Base-by-base conservation (phyloP, 2,329 filamentous ascomycete species). In the Davidsoniella virescens region DNA sequence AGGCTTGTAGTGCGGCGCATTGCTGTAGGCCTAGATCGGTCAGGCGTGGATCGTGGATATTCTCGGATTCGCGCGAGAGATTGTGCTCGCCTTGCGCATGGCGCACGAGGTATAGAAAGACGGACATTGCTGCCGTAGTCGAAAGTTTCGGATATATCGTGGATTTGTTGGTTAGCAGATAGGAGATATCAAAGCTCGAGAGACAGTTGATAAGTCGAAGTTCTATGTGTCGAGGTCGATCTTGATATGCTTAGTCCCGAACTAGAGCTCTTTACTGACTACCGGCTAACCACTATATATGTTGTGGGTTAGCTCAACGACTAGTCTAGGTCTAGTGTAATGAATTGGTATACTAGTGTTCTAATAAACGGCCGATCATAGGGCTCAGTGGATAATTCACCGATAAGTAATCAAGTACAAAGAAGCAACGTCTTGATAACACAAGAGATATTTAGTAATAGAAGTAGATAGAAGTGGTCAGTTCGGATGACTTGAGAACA, bases 51-150 rank as follows among this genome's bases (percentile, higher is more conserved):
- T 95, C 88, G n/a, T 63, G 79, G 39, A 94, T 68, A 54, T 67
- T 60, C 61, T 88, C 82, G 65, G 88, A 86, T 55, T 73, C 80
- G 23, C 68, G 59, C 55, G 60, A 70, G 60, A 92, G 74, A 64
- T 94, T 94, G 72, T 94, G 88, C 61, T 76, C 78, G 65, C 86
- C 87, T 66, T 86, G 71, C 10, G 80, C 82, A 63, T 87, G 82
- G 64, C 83, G 81, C 58, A 87, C 75, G 56, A 82, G 70, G 63
- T 84, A 76, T 56, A 84, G 67, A 41, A 70, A 75, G 23, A 71
- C 69, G 2, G 69, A 62, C 72, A 76, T 75, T 48, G 39, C 60
- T 23, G 33, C 20, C 14, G 29, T 33, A 33, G 12, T 18, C 9
- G 20, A 20, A 29, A 36, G 1, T 2, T 44, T 7, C 14, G 20